Base-by-base conservation (phyloP, 2,329 filamentous ascomycete species). In the Stachybotrys chartarum region DNA sequence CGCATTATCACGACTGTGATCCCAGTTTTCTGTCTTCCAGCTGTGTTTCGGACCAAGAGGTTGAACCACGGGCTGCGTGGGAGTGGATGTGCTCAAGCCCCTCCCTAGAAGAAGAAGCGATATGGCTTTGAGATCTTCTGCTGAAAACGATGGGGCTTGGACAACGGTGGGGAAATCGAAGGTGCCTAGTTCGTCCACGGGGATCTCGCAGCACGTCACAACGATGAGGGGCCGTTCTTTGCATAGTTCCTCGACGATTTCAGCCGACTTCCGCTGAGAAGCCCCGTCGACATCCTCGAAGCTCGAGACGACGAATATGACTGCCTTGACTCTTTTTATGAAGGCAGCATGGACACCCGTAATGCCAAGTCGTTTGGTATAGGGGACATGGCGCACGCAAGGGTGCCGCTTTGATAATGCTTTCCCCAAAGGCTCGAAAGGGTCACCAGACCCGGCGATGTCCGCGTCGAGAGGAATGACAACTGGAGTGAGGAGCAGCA, bases 391-490 rank as follows among this genome's bases (percentile, higher is more conserved):
- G 18, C 85, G 82, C 58, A 91, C 76, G 67, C 77, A 78, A 3
- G 78, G 72, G 63, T 88, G 84, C 60, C 80, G 76, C 51, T 71
- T 74, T 51, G 83, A 81, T 51, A 92, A 68, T 49, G 83, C 80
- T 58, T 79, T 78, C 18, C 88, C 88, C 17, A 92, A 74, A 14
- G 81, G 78, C 68, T 91, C 87, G 64, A 91, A 91, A 0, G 88
- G 88, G 65, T 92, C 88, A 62, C 71, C 76, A 49, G 69, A 70
- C 57, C 75, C 73, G 49, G 70, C 63, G 49, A 72, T 62, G 60
- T 70, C 70, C 57, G 68, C 70, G 61, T 70, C 73, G 58, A 72
- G 65, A 50, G 76, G 81, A 24, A 76, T 66, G 39, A 81, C 77
- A 30, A 79, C 77, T 1, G 84, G 83, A 6, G 85, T 84, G 39